phyloP scores from a whole-genome alignment of 2,329 filamentous ascomycete species.

The Beauveria asiatica region DNA sequence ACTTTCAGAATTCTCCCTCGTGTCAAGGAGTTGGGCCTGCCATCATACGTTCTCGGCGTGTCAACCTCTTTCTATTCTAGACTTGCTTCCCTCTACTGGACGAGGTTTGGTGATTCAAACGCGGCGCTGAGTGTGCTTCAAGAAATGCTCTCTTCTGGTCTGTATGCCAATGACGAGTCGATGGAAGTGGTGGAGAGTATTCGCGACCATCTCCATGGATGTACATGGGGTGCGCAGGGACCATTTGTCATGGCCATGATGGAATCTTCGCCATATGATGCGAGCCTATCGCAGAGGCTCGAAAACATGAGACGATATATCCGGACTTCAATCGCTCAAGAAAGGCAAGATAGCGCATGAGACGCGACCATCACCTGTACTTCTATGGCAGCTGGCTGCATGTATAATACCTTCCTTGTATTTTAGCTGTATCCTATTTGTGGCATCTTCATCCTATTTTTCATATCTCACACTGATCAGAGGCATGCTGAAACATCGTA shows the following conservation, averaged over 20 bases:
- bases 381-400: slow-evolving; percentile 1
- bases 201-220: slow-evolving; percentile 25
- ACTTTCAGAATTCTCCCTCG: slow-evolving; percentile 55
- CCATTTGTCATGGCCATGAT: slow-evolving; percentile 31
- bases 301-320: slow-evolving; percentile 17
- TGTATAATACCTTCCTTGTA: slow-evolving; percentile 3
- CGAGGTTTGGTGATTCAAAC: slow-evolving; percentile 47
- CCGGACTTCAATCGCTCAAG: neutral
- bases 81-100: slow-evolving; percentile 54
- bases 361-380: neutral
- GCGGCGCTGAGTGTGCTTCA: slow-evolving; percentile 48
- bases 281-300: slow-evolving; percentile 19
- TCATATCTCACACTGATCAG: too few relatives aligned
- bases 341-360: slow-evolving; percentile 1
- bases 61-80: slow-evolving; percentile 63
- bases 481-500: neutral
- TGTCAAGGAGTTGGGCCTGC: slow-evolving; percentile 58
- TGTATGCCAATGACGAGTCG: slow-evolving; percentile 42
- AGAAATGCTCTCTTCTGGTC: slow-evolving; percentile 57
- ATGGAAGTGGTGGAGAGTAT: slow-evolving; percentile 21
- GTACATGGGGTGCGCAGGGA: slow-evolving; percentile 28
- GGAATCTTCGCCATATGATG: slow-evolving; percentile 28
- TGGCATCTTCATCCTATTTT: too few relatives aligned
- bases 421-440: neutral
- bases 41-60: slow-evolving; percentile 63